phyloP scores from a whole-genome alignment of 176 grass and related monocot genomes.

The Rhynchospora tenuis region DNA sequence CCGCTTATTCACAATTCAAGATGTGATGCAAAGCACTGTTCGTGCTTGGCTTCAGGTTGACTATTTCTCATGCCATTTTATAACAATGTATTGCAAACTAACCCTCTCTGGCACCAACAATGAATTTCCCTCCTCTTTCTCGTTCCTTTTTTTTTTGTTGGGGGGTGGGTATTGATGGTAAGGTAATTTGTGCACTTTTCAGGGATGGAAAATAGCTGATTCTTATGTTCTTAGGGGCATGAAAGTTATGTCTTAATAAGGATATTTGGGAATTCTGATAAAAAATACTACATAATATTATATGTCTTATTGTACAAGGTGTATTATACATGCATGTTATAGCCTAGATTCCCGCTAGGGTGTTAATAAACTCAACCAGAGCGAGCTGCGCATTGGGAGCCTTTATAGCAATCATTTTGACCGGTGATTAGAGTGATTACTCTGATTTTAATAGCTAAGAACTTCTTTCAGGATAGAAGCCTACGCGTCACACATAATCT shows the following conservation, averaged over 20 bases:
- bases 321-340: too few species aligned
- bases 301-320: background rate
- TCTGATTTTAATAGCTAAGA: background rate
- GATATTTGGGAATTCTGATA: background rate
- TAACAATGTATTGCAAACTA: background rate
- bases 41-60: constrained; percentile 51
- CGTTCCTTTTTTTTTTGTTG: too few species aligned
- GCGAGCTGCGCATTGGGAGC: too few species aligned
- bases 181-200: too few species aligned
- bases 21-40: constrained; percentile 61
- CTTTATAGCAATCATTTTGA: background rate
- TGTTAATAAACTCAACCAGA: too few species aligned
- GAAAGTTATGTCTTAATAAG: background rate
- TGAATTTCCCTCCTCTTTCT: too few species aligned
- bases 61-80: background rate
- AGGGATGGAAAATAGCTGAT: too few species aligned
- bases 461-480: constrained; percentile 41
- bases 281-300: background rate
- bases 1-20: constrained; percentile 51
- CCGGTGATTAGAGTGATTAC: background rate
- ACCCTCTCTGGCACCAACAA: background rate
- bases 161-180: too few species aligned
- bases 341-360: too few species aligned
- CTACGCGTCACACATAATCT: constrained; percentile 46
- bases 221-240: background rate